phyloP scores from a whole-genome alignment of 352 stramenopile species.

The Globisporangium recalcitrans region DNA sequence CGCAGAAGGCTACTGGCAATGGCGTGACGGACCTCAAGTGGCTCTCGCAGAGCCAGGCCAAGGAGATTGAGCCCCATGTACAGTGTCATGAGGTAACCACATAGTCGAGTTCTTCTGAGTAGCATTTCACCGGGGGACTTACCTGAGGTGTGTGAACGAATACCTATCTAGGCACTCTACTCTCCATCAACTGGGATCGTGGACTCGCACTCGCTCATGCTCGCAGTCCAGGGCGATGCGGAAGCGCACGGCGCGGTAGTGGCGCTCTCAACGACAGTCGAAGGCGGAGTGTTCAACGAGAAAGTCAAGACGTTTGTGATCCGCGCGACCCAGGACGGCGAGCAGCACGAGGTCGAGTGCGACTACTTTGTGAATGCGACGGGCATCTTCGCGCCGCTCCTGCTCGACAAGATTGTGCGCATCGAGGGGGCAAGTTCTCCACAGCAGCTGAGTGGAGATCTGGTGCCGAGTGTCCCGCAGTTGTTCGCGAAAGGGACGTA shows the following conservation, averaged over 20 bases:
- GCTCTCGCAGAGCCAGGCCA: conserved; percentile 38
- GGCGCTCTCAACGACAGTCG: conserved; percentile 61
- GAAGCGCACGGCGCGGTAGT: conserved; percentile 85
- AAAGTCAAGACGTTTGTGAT: conserved; percentile 33
- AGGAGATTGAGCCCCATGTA: conserved; percentile 49
- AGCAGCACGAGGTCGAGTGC: conserved; percentile 71
- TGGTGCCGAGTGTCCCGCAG: conserved; percentile 33
- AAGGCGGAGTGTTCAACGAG: conserved; percentile 28
- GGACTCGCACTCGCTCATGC: conserved; percentile 91
- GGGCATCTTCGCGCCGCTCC: conserved; percentile 71
- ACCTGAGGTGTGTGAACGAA: background rate
- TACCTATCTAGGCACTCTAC: conserved; percentile 61
- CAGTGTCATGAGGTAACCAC: conserved; percentile 36
- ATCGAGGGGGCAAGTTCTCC: background rate
- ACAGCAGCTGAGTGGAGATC: background rate
- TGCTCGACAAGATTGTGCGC: conserved; percentile 29
- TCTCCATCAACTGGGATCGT: conserved; percentile 96
- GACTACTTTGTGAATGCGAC: conserved; percentile 92
- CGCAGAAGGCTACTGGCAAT: conserved; percentile 35
- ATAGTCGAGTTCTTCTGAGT: background rate
- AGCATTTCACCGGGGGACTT: background rate
- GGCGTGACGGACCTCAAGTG: conserved; percentile 52
- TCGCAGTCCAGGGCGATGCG: conserved; percentile 87
- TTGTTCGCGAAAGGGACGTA: conserved; percentile 96
- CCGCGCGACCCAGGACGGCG: conserved; percentile 29